These are phyloP conservation scores for Chaetomium olivaceum DNA, from an alignment of 2,329 filamentous ascomycete species.

Conservation along the genomic window DNA sequence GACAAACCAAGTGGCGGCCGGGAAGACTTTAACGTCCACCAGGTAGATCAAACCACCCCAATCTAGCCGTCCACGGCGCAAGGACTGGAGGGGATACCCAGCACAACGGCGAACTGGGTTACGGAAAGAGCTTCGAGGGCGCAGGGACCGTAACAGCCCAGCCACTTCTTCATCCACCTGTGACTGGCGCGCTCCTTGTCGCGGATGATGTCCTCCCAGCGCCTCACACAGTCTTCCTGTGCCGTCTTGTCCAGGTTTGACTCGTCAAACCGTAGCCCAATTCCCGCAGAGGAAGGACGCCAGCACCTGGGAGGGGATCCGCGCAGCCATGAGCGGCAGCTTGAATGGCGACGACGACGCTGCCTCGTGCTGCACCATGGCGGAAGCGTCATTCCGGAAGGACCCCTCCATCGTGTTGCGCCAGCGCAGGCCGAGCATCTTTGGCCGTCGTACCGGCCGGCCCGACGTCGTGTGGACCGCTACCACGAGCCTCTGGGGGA, in stretches of 20 bases:
- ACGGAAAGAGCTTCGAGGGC: background rate
- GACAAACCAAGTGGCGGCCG: background rate
- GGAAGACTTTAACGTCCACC: background rate
- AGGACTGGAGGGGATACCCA: background rate
- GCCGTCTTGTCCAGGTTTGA: background rate
- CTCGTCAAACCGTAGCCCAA: background rate
- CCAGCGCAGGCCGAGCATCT: no score
- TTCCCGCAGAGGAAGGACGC: background rate
- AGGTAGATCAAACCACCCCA: background rate
- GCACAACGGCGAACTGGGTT: slow-evolving; percentile 5
- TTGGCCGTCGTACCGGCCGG: no score
- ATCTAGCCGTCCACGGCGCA: background rate
- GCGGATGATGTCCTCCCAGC: background rate
- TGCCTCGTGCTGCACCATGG: background rate
- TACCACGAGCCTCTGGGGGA: no score
- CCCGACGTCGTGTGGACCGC: no score
- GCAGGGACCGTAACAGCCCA: background rate
- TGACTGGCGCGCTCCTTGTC: background rate
- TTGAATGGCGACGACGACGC: background rate
- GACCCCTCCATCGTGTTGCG: no score
- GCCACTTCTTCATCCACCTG: slow-evolving; percentile 6
- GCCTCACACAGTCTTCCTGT: background rate
- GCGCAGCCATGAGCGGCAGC: background rate
- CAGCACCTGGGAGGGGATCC: background rate
- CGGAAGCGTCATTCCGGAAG: background rate